Conservation (phyloP, 371 early-diverging fungal species). For the Fennellomyces sp. region DNA sequence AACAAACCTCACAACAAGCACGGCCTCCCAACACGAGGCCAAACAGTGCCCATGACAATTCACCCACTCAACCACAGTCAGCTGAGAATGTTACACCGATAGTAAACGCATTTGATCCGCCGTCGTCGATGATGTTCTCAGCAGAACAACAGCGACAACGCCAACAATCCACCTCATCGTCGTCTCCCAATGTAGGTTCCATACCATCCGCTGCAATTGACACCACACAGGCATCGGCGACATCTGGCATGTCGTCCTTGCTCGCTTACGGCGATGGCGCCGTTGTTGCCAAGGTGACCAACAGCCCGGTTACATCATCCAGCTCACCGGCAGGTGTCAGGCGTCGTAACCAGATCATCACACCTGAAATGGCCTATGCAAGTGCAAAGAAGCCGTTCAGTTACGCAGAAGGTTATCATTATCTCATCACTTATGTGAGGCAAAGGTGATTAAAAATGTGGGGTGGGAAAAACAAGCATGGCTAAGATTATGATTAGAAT, state of each 20-base stretch:
- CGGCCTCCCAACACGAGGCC: neutral
- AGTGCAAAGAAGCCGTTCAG: constrained; percentile 69
- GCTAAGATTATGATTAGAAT: constrained; percentile 54
- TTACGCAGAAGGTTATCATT: constrained; percentile 90
- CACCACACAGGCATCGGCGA: constrained; percentile 31
- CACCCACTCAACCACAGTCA: neutral
- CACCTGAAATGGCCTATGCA: constrained; percentile 45
- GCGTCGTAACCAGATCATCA: constrained; percentile 39
- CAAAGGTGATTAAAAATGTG: constrained; percentile 55
- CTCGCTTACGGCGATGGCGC: constrained; percentile 47
- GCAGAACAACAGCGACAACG: neutral
- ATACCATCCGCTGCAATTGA: constrained; percentile 34
- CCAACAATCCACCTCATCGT: neutral
- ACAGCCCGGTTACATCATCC: constrained; percentile 34
- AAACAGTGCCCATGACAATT: constrained; percentile 2
- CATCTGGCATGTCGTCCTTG: constrained; percentile 39
- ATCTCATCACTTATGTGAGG: constrained; percentile 73
- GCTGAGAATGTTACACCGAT: constrained; percentile 1
- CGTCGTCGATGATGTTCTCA: neutral
- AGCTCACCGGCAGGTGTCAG: constrained; percentile 23
- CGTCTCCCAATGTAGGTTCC: constrained; percentile 13
- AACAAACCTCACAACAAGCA: neutral
- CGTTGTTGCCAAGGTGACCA: constrained; percentile 41
- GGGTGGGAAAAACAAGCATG: no score
- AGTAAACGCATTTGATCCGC: constrained; percentile 4